Evolutionary conservation across 148 eudicot species (phyloP).

Genomic region (Heliosperma pusillum): DNA sequence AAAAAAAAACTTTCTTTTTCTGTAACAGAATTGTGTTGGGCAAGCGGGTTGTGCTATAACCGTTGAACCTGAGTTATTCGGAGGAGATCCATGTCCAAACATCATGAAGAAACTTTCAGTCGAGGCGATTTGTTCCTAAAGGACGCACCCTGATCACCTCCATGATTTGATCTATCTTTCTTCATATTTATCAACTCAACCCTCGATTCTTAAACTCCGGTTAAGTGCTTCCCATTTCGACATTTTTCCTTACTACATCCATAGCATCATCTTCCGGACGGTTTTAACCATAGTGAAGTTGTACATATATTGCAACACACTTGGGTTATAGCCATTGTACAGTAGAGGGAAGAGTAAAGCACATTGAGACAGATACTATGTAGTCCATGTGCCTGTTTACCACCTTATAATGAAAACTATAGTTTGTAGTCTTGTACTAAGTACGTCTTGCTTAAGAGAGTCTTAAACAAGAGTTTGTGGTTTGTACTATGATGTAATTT

Average conservation of each 20-base stretch:
- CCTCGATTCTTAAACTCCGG: background rate
- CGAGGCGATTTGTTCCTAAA: slow-evolving; percentile 81
- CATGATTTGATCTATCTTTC: background rate
- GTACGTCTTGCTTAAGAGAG: too few relatives aligned
- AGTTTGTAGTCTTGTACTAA: slow-evolving; percentile 16
- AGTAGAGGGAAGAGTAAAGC: slow-evolving; percentile 15
- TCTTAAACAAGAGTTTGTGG: too few relatives aligned
- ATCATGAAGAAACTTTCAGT: slow-evolving; percentile 89
- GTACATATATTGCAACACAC: slow-evolving; percentile 45
- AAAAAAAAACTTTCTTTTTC: background rate
- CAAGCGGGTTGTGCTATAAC: slow-evolving; percentile 71
- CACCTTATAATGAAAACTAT: too few relatives aligned
- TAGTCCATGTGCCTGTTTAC: slow-evolving; percentile 31
- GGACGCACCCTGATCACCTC: slow-evolving; percentile 11
- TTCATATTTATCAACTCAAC: background rate
- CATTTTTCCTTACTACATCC: background rate
- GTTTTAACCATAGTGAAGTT: slow-evolving; percentile 34
- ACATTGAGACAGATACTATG: slow-evolving; percentile 26
- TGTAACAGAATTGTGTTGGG: slow-evolving; percentile 71
- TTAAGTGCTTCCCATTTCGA: background rate
- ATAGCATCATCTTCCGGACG: slow-evolving; percentile 13
- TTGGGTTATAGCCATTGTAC: background rate
- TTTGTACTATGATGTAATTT: slow-evolving; percentile 1
- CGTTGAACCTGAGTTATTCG: slow-evolving; percentile 68
- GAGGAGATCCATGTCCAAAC: slow-evolving; percentile 97